Base-by-base conservation (phyloP, 768 basidiomycete species). In the Candolleomyces eurysporus region DNA sequence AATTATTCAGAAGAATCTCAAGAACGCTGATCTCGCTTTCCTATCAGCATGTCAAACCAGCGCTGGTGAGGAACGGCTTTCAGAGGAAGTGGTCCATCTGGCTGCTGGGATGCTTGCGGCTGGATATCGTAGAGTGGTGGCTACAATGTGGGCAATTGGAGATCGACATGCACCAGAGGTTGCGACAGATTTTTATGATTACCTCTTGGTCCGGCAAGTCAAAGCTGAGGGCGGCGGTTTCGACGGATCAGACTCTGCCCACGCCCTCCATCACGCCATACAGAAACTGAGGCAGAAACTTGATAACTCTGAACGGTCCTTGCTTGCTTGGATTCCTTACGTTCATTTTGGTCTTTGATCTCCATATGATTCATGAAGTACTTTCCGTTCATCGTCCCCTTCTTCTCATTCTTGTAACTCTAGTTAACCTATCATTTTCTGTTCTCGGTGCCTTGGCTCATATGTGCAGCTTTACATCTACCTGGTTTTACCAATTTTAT, bases 21-120 rank as follows among this genome's bases (percentile, higher is more conserved):
- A 54, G 8, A 48, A 62, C 31, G 60, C 67, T 10, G 67, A 71
- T 31, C 64, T 79, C 39, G 79, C 77, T 0, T 74, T 77, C 63
- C 66, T 80, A 2, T 78, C 79, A 0, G 78, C 79, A 0, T 79
- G 79, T 57, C 78, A 5, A 49, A 80, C 76, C 3, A 71, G 74
- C 1, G 65, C 63, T 11, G 73, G 76, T 0, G 69, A 71, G 14
- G 59, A 68, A 32, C 63, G 57, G 30, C 59, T 75, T 4, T 56
- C 71, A 0, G 72, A 78, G 4, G 78, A 80, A 54, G 72, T 69
- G 0, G 69, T 79, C 3, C 76, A 79, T 68, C 61, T 79, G 0
- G 75, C 78, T 0, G 74, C 76, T 2, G 78, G 77, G 13, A 78
- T 79, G 76, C 64, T 75, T 57, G 61, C 69, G 19, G 70, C 66